Evolutionary conservation across 108 stramenopile genomes (phyloP).

Genomic region (Nitzschia inconspicua): DNA sequence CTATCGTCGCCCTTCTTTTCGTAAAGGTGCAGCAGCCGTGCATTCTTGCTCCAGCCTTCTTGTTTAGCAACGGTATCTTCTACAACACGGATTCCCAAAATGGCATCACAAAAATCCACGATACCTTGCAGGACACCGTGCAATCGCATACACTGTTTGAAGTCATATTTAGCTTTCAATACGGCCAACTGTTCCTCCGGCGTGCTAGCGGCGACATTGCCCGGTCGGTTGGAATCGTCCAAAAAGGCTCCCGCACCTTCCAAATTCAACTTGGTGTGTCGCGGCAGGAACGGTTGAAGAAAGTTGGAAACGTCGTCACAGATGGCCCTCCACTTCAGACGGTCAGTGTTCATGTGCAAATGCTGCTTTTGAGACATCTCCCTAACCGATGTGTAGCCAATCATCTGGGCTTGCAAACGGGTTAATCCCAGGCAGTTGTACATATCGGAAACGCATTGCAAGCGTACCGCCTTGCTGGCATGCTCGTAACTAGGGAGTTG

Average conservation of each 20-base stretch:
- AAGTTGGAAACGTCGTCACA: neutral
- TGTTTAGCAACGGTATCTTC: neutral
- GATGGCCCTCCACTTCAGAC: neutral
- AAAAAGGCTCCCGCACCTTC: constrained; percentile 15
- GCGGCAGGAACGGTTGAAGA: neutral
- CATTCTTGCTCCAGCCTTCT: constrained; percentile 22
- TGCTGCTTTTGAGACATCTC: neutral
- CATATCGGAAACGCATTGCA: constrained; percentile 14
- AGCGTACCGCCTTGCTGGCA: constrained; percentile 4
- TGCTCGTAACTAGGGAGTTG: neutral
- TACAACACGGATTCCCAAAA: constrained; percentile 9
- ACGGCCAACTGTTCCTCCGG: neutral
- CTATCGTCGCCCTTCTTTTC: constrained; percentile 3
- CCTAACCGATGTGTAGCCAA: neutral
- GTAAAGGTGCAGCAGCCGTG: constrained; percentile 9
- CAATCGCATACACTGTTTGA: constrained; percentile 8
- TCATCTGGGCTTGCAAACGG: constrained; percentile 2
- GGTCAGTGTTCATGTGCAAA: neutral
- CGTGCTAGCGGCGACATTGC: neutral
- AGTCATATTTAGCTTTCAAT: constrained; percentile 4
- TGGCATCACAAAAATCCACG: constrained; percentile 12
- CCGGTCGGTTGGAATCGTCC: neutral
- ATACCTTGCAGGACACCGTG: constrained; percentile 16
- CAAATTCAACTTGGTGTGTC: neutral
- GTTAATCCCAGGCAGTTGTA: constrained; percentile 21